phyloP scores from a whole-genome alignment of 2,329 filamentous ascomycete species.

The Microsporum audouinii region DNA sequence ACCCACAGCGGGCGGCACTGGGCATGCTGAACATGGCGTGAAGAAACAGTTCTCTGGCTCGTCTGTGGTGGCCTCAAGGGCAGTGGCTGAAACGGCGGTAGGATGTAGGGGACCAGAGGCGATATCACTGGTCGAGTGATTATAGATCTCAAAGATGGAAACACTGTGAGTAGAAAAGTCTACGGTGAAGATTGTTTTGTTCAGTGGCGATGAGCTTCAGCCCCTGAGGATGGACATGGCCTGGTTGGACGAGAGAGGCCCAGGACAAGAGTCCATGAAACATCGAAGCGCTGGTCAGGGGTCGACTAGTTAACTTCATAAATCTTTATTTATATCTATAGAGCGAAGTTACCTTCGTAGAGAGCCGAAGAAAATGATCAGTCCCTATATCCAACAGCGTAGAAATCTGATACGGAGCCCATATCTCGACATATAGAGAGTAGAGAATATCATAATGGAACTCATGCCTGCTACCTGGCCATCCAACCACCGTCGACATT shows the following conservation, averaged over 20 bases:
- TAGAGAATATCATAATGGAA: not conserved
- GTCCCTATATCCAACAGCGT: not conserved
- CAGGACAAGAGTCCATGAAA: not conserved
- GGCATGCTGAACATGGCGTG: not conserved
- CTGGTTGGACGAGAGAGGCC: not conserved
- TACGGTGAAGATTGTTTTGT: not conserved
- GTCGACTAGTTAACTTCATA: not conserved
- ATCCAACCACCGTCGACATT: conserved; percentile 90
- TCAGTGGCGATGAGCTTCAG: not conserved
- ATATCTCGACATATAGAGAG: no score
- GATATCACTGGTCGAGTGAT: not conserved
- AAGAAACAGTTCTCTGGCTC: not conserved
- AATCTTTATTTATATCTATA: not conserved
- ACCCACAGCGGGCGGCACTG: not conserved
- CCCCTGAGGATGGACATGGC: not conserved
- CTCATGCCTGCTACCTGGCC: conserved; percentile 49
- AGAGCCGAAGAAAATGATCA: not conserved
- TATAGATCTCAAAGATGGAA: not conserved
- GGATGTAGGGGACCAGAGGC: not conserved
- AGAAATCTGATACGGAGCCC: no score
- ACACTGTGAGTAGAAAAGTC: not conserved
- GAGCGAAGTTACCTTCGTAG: not conserved
- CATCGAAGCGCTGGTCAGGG: not conserved
- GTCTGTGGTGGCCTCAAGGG: not conserved
- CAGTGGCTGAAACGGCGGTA: not conserved